Base-by-base conservation (phyloP, 116 monocot species). In the Dioscorea cayenensis region DNA sequence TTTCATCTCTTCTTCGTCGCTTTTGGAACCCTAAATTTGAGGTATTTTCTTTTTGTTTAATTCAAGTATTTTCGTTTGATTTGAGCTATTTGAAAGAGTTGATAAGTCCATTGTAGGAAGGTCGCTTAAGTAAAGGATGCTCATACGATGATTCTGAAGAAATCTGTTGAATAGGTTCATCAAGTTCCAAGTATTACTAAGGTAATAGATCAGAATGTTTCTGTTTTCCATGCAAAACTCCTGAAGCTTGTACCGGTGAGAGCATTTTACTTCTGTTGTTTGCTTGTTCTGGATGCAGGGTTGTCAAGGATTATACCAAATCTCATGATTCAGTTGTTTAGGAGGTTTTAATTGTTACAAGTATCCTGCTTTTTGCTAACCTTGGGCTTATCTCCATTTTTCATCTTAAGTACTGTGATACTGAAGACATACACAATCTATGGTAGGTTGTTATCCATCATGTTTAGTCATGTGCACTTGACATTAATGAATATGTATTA, bases 211-310 rank as follows among this genome's bases (percentile, higher is more conserved):
- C 76, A 84, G 28, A 88, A 84, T 72, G 51, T 94, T 22, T 73
- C 88, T 4, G 17, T 66, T 65, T 88, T 82, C 28, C 76, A 67
- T 49, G 73, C 84, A 29, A 94, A 94, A 70, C 69, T 94, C 70
- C 27, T 72, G 65, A 94, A 88, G 65, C 94, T 94, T 72, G 88
- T 94, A 19, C 84, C 86, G 84, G 94, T 94, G 79, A 80, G 76
- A 49, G 0, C 20, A 69, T 36, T 76, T 10, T 22, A 43, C 50
- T n/a, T 60, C 36, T 7, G 14, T 55, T 55, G 6, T 25, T 32
- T 68, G 35, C 8, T 28, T 55, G 65, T 62, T 62, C 27, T 7
- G 19, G 29, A 60, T 81, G 72, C 80, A 89, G 89, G 89, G 75
- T 35, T 69, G 73, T 85, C 28, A 76, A 78, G 16, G 80, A 76